Base-by-base conservation (phyloP, 1,284 basidiomycete species). In the Ustilago curta region DNA sequence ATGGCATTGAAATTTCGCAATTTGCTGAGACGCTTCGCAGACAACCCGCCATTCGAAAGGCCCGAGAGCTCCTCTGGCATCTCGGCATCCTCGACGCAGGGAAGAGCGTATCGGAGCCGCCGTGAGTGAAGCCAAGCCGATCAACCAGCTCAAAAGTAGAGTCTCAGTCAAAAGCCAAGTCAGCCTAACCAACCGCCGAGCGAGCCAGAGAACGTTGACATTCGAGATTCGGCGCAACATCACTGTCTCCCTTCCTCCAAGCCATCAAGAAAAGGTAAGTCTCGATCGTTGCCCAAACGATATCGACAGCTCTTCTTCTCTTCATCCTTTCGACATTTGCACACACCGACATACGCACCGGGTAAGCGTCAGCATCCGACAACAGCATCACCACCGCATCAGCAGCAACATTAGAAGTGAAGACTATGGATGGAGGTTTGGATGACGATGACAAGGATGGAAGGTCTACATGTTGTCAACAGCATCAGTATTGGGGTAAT, bases 191-290 rank as follows among this genome's bases (percentile, higher is more conserved):
- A 42, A 21, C 35, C 37, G 23, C 32, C 32, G 54, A 45, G 60
- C 45, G 47, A 23, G 45, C 43, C 23, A 58, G 55, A 37, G 27
- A 29, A 27, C 21, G 45, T 45, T 43, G 55, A 70, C 61, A 60
- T 70, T 70, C 68, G 61, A 61, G 61, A 49, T 56, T 39, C 48
- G 21, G 35, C 32, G 53, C 27, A 31, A 51, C 58, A 57, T 65
- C 64, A 58, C 57, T 73, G 56, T 55, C 48, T 57, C 58, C 50
- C 59, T 59, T 55, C 55, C 65, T 64, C 68, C 58, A 75, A 62
- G 72, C 72, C 72, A 75, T 75, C 72, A 75, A 70, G 68, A 70
- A 70, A 63, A 70, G 68, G 72, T 75, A 70, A 75, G 72, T 75
- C 56, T n/a, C 11, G 32, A 64, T 57, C 21, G 12, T 25, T 16